A percentile compares a stretch with the other conserved stretches of the same genome.
phyloP scores from a whole-genome alignment of 2,329 filamentous ascomycete genomes.

The Phialemoniopsis sp. region DNA sequence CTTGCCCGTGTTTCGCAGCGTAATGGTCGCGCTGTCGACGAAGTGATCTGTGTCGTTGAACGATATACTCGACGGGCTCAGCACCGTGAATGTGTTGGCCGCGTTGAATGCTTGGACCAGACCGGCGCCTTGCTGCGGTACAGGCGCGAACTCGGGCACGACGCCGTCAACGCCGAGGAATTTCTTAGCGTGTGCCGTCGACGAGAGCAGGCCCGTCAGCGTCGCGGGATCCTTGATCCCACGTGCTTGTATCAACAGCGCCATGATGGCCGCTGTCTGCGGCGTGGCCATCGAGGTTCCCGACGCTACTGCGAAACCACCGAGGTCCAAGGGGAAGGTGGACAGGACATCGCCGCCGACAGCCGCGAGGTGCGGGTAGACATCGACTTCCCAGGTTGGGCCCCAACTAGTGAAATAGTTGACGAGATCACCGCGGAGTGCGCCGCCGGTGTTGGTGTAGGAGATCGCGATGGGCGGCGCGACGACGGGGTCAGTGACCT shows the following conservation, averaged over 20 bases:
- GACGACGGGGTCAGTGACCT: constrained; percentile 25
- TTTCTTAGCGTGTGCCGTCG: not conserved
- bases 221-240: not conserved
- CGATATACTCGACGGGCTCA: constrained; percentile 37
- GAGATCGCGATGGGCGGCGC: constrained; percentile 20
- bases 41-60: constrained; percentile 47
- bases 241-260: not conserved
- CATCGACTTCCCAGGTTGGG: not conserved
- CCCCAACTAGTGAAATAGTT: not conserved
- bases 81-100: constrained; percentile 27
- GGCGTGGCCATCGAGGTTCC: constrained; percentile 3
- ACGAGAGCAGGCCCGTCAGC: not conserved
- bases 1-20: constrained; percentile 31
- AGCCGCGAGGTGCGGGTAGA: constrained; percentile 9
- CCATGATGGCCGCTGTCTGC: not conserved
- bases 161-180: not conserved
- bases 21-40: constrained; percentile 41
- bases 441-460: not conserved
- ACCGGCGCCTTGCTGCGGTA: constrained; percentile 37
- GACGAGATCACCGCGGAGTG: not conserved
- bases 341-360: not conserved
- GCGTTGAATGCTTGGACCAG: constrained; percentile 36
- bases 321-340: constrained; percentile 1
- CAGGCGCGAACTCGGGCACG: constrained; percentile 13
- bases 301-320: not conserved